Conservation (phyloP, 352 stramenopile genomes). For the Phytopythium oedochilum region DNA sequence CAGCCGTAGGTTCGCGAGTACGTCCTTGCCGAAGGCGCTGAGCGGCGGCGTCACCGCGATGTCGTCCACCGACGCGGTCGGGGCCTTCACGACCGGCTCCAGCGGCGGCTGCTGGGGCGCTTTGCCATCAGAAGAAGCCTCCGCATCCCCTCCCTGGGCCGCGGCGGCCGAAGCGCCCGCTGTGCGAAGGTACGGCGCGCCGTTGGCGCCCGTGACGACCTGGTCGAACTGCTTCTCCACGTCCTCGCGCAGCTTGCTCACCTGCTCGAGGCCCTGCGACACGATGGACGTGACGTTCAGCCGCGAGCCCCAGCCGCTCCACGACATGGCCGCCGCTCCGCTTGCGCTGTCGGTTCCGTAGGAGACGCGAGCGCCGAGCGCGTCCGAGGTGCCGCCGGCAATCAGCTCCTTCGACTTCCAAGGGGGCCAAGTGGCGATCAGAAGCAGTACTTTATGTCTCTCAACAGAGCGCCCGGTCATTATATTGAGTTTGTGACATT, state of each 20-base stretch:
- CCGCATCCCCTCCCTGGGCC: no score
- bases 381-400: background rate
- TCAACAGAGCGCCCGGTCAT: background rate
- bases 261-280: constrained; percentile 78
- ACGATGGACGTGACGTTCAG: constrained; percentile 83
- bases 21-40: constrained; percentile 8
- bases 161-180: background rate
- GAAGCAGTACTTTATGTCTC: background rate
- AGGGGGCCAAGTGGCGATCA: background rate
- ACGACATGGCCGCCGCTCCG: constrained; percentile 20
- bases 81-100: background rate
- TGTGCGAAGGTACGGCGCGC: background rate
- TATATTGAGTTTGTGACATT: background rate
- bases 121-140: background rate
- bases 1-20: constrained; percentile 3
- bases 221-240: constrained; percentile 88
- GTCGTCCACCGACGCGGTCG: constrained; percentile 14
- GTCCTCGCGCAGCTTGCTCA: constrained; percentile 77
- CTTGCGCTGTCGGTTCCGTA: background rate
- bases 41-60: constrained; percentile 18
- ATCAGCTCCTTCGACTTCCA: no score
- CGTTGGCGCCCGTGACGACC: constrained; percentile 39
- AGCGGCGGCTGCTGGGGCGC: background rate
- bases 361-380: background rate
- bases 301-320: constrained; percentile 60